These are phyloP conservation scores for Pyrenochaeta sp. DNA, from an alignment of 2,329 filamentous ascomycete genomes.

Conservation along the genomic window DNA sequence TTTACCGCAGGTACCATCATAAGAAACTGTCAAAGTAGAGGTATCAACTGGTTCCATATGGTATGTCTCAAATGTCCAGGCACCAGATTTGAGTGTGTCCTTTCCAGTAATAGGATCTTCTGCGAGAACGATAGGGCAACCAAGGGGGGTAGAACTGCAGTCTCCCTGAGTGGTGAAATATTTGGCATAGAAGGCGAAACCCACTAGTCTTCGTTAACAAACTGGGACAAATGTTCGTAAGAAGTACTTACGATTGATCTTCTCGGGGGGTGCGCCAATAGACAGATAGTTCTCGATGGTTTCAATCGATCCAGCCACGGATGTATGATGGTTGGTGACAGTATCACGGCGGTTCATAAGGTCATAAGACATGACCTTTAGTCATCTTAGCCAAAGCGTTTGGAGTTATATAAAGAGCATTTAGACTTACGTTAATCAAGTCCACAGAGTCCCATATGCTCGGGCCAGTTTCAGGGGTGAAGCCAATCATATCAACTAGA, in stretches of 20 bases:
- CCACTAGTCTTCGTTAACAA: slow-evolving; percentile 53
- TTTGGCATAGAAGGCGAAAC: slow-evolving; percentile 74
- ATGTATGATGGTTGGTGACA: slow-evolving; percentile 69
- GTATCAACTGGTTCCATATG: slow-evolving; percentile 33
- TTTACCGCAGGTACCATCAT: slow-evolving; percentile 44
- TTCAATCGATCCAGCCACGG: slow-evolving; percentile 63
- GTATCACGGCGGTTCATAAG: slow-evolving; percentile 74
- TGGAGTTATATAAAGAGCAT: too few relatives aligned
- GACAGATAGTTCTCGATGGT: slow-evolving; percentile 66
- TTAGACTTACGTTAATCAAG: slow-evolving; percentile 63
- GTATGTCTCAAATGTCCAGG: slow-evolving; percentile 58
- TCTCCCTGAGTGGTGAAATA: slow-evolving; percentile 64
- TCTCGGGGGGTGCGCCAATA: slow-evolving; percentile 62
- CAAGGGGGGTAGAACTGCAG: slow-evolving; percentile 59
- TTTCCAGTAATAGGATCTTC: slow-evolving; percentile 67
- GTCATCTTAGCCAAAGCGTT: too few relatives aligned
- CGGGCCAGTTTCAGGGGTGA: slow-evolving; percentile 63
- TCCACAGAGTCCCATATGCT: slow-evolving; percentile 68
- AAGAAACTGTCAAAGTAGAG: slow-evolving; percentile 16
- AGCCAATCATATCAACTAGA: slow-evolving; percentile 71
- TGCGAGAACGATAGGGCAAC: slow-evolving; percentile 65
- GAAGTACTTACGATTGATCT: slow-evolving; percentile 58
- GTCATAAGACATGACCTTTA: slow-evolving; percentile 73
- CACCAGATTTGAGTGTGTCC: slow-evolving; percentile 65
- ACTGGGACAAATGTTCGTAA: background rate